Base-by-base conservation (phyloP, 345 rosid genomes). In the Brassica nigra region DNA sequence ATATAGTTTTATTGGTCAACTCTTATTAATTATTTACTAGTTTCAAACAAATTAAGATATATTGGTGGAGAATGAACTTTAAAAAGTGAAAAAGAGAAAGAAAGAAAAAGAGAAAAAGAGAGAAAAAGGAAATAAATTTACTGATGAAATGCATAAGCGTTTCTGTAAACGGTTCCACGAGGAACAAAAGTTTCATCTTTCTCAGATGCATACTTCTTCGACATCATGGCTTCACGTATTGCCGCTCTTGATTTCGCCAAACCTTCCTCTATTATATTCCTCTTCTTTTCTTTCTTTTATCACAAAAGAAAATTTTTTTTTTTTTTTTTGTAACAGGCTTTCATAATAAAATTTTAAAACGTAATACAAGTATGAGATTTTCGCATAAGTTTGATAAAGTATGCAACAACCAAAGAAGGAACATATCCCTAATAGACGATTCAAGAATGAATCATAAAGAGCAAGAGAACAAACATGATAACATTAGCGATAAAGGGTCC, bases 141-240 rank as follows among this genome's bases (percentile, higher is more conserved):
- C 92, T 85, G 91, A 72, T 87, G 88, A 82, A 90, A 89, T 52
- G 91, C 88, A 28, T 80, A 85, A 11, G 87, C 70, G 73, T 90
- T 89, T 76, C 89, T 78, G 79, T 90, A 89, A 33, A 85, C 77
- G 61, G 64, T 54, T 61, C 90, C 90, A 80, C 83, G 85, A 66
- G 91, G 92, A 36, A 86, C 8, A 78, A 84, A 86, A 12, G 61
- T 31, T 62, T 83, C 81, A n/a, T 85, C 73, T 9, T 78, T 76
- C 14, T 82, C 76, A 5, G 88, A 83, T 9, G 83, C 52, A 73
- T 75, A 82, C 42, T 78, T 89, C 58, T 77, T 83, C 18, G 18
- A 54, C 58, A 55, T 82, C 62, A 80, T 49, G 1, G 95, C 92
- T 76, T 83, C 78, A 3, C 4, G 73, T 64, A 90, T 90, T 0